These are phyloP conservation scores for Tephrocybe rancida DNA, from an alignment of 768 basidiomycete species.

Conservation along the genomic window DNA sequence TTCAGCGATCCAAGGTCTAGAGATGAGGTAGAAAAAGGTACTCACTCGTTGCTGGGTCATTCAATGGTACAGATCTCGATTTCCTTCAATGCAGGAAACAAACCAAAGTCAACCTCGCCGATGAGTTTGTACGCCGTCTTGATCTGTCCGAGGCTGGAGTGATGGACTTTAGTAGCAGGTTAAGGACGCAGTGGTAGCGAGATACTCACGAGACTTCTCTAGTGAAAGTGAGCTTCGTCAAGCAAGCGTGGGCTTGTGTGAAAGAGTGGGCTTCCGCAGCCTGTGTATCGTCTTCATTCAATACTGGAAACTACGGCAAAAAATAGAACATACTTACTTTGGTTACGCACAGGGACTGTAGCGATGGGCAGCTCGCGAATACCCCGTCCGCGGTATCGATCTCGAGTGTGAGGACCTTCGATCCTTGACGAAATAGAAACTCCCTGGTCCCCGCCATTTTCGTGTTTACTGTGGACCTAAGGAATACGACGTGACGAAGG, in stretches of 20 bases:
- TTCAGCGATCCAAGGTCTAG: not conserved
- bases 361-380: not conserved
- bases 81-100: conserved; percentile 4
- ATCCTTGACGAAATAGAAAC: conserved; percentile 1
- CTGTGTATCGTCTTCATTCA: not conserved
- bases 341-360: not conserved
- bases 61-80: not conserved
- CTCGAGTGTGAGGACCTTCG: conserved; percentile 5
- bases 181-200: not conserved
- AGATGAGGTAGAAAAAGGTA: not conserved
- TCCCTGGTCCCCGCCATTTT: not conserved
- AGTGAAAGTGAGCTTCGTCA: not conserved
- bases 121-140: conserved; percentile 2
- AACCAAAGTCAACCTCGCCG: conserved; percentile 4
- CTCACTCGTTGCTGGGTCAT: conserved; percentile 11
- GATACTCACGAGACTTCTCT: conserved; percentile 3
- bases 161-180: not conserved
- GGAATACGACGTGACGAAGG: not conserved
- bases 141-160: not conserved
- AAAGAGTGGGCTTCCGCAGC: not conserved
- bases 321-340: not conserved
- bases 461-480: not conserved
- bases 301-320: not conserved
- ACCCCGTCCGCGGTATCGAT: not conserved
- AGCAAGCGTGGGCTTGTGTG: not conserved